phyloP scores from a whole-genome alignment of 768 basidiomycete genomes.

The Suillus weaverae region DNA sequence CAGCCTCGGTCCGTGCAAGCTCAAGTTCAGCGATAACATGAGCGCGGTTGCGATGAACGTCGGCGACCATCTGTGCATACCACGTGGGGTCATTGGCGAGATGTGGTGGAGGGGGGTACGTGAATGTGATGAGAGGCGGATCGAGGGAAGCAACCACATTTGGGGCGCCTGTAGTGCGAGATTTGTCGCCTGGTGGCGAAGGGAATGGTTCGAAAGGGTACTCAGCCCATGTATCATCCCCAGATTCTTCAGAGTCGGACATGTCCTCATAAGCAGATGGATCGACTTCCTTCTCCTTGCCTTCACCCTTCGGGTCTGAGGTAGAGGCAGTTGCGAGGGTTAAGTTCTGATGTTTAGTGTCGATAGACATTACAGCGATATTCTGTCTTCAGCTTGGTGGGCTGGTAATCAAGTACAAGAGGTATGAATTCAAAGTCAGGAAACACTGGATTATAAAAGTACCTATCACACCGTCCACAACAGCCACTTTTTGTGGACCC shows the following conservation, averaged over 20 bases:
- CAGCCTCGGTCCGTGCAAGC: constrained; percentile 17
- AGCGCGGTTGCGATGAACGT: constrained; percentile 27
- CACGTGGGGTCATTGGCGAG: constrained; percentile 28
- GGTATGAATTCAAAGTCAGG: background rate
- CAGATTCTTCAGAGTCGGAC: background rate
- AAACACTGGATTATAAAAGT: background rate
- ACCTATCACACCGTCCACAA: background rate
- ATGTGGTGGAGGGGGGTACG: constrained; percentile 29
- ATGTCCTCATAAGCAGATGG: background rate
- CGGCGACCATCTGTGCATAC: constrained; percentile 26
- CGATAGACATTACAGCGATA: background rate
- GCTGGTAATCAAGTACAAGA: background rate
- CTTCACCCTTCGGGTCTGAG: constrained; percentile 6
- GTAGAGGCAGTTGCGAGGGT: background rate
- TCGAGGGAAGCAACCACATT: constrained; percentile 9
- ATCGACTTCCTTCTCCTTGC: constrained; percentile 8
- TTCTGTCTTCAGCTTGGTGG: background rate
- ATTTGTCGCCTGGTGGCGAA: constrained; percentile 22
- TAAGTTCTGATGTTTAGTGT: background rate
- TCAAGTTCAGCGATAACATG: constrained; percentile 20
- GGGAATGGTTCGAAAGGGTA: constrained; percentile 33
- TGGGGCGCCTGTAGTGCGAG: background rate
- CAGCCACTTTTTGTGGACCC: background rate
- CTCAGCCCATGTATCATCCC: constrained; percentile 8
- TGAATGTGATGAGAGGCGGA: constrained; percentile 30